phyloP scores from a whole-genome alignment of 768 basidiomycete genomes.

The Serendipita sp. region DNA sequence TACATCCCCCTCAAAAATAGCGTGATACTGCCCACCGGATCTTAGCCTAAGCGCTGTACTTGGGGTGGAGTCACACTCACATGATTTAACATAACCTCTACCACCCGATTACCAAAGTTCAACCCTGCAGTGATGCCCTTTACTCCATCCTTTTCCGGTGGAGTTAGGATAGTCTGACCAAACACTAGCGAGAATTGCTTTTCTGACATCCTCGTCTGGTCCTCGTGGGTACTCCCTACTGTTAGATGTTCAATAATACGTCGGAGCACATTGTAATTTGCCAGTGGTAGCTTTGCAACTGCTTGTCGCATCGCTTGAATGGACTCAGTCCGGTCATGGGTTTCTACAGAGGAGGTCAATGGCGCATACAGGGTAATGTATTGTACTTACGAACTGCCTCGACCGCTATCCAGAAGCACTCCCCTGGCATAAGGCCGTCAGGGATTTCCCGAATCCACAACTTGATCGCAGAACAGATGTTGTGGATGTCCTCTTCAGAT shows the following conservation, averaged over 20 bases:
- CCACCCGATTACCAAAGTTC: constrained; percentile 59
- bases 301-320: constrained; percentile 47
- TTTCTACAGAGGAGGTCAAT: constrained; percentile 27
- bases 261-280: constrained; percentile 63
- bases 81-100: constrained; percentile 59
- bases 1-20: constrained; percentile 50
- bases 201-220: constrained; percentile 79
- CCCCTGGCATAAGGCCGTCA: constrained; percentile 58
- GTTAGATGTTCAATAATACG: constrained; percentile 73
- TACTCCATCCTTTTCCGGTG: constrained; percentile 57
- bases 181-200: constrained; percentile 76
- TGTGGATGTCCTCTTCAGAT: constrained; percentile 51
- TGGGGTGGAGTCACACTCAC: constrained; percentile 26
- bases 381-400: constrained; percentile 48
- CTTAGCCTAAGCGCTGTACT: not conserved
- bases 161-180: constrained; percentile 62
- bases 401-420: constrained; percentile 51
- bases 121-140: constrained; percentile 65
- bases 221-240: constrained; percentile 54
- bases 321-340: constrained; percentile 52
- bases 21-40: constrained; percentile 29
- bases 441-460: constrained; percentile 74
- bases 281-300: constrained; percentile 50
- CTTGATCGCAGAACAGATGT: constrained; percentile 70
- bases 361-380: not conserved